These are phyloP conservation scores for Aphanomyces cochlioides DNA, from an alignment of 352 stramenopile genomes.

Conservation along the genomic window DNA sequence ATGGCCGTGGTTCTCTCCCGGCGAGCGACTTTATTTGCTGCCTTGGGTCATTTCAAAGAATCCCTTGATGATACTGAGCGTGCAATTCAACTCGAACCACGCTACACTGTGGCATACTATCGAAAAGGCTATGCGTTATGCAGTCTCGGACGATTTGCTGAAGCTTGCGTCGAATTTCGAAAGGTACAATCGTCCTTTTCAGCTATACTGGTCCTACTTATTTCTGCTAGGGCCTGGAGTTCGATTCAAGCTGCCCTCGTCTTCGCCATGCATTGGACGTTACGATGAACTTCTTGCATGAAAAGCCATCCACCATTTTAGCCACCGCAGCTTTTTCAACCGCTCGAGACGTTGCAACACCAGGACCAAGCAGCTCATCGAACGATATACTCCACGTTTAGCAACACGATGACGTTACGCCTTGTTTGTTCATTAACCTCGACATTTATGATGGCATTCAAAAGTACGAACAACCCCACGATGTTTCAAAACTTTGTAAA, in stretches of 20 bases:
- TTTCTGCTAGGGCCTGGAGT: slow-evolving; percentile 44
- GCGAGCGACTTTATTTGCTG: slow-evolving; percentile 56
- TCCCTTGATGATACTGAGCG: slow-evolving; percentile 53
- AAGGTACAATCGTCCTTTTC: slow-evolving; percentile 4
- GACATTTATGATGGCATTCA: no score
- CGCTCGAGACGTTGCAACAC: not conserved
- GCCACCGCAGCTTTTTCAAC: not conserved
- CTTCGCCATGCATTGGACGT: slow-evolving; percentile 55
- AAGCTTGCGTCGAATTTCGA: slow-evolving; percentile 59
- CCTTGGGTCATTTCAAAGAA: slow-evolving; percentile 44
- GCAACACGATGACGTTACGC: not conserved
- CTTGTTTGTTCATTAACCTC: no score
- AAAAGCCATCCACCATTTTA: not conserved
- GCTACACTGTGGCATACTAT: slow-evolving; percentile 57
- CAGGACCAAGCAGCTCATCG: no score
- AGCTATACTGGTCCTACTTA: not conserved
- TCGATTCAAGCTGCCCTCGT: slow-evolving; percentile 56
- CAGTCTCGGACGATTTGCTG: slow-evolving; percentile 44
- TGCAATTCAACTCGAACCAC: slow-evolving; percentile 47
- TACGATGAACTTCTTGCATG: slow-evolving; percentile 34
- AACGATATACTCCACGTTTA: no score
- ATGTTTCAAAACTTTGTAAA: no score
- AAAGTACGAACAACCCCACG: no score
- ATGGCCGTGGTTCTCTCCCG: slow-evolving; percentile 57
- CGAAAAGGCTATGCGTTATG: slow-evolving; percentile 63